Percentiles rank a stretch among this genome's conserved stretches.
These are phyloP conservation scores for Acorus calamus DNA, from an alignment of 106 monocot genomes.

Conservation along the genomic window DNA sequence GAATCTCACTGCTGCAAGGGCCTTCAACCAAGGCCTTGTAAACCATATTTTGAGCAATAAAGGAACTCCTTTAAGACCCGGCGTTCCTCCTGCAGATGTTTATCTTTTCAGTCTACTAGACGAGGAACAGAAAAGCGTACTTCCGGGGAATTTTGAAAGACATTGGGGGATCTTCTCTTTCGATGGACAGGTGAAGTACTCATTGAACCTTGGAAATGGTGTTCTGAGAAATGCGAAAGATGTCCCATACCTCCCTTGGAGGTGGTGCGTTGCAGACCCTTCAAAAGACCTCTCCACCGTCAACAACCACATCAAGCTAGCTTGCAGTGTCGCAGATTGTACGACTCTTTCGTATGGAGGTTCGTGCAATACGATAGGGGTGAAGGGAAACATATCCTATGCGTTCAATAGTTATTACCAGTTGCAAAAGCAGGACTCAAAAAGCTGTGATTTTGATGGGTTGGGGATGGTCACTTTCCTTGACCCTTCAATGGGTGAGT, in stretches of 20 bases:
- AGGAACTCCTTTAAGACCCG: conserved; percentile 69
- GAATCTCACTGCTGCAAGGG: conserved; percentile 66
- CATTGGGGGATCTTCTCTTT: conserved; percentile 88
- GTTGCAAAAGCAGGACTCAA: conserved; percentile 49
- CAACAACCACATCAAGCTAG: conserved; percentile 58
- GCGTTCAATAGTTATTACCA: conserved; percentile 93
- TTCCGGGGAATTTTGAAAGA: conserved; percentile 77
- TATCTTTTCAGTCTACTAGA: conserved; percentile 80
- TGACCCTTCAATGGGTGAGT: conserved; percentile 73
- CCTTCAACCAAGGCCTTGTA: conserved; percentile 80
- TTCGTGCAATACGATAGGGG: conserved; percentile 65
- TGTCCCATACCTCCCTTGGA: conserved; percentile 52
- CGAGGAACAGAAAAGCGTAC: conserved; percentile 61
- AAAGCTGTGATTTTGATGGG: conserved; percentile 88
- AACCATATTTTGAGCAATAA: conserved; percentile 56
- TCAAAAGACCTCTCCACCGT: conserved; percentile 25
- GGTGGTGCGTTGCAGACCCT: conserved; percentile 85
- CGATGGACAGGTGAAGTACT: conserved; percentile 78
- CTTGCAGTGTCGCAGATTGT: conserved; percentile 68
- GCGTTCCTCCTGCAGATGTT: conserved; percentile 54
- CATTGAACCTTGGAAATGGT: conserved; percentile 52
- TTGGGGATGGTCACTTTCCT: conserved; percentile 86
- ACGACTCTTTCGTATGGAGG: conserved; percentile 69
- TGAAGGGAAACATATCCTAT: conserved; percentile 63
- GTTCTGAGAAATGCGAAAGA: conserved; percentile 63